A percentile compares a stretch with the other conserved stretches of the same genome.
phyloP scores from a whole-genome alignment of 257 asterid species.

The Salvia splendens region DNA sequence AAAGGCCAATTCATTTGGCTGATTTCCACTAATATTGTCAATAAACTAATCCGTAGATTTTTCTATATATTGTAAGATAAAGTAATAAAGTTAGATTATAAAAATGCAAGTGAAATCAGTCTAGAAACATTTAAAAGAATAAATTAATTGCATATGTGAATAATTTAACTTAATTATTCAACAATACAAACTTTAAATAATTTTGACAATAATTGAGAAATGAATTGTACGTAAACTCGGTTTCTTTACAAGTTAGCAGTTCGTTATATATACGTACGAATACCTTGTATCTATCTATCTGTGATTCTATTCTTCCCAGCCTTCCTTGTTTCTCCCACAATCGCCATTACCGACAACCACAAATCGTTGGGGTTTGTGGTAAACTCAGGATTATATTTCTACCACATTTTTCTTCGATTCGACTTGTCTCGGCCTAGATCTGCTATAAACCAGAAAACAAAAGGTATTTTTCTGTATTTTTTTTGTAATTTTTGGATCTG shows the following conservation, averaged over 20 bases:
- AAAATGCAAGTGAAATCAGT: too few relatives aligned
- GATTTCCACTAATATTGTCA: too few relatives aligned
- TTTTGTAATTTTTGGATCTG: constrained; percentile 8
- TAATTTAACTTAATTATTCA: neutral
- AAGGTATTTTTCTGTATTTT: constrained; percentile 21
- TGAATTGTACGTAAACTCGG: constrained; percentile 17
- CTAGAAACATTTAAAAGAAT: too few relatives aligned
- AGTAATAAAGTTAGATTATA: too few relatives aligned
- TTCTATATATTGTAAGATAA: too few relatives aligned
- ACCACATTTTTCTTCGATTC: constrained; percentile 13
- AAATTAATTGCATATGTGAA: neutral
- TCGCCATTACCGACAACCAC: constrained; percentile 31
- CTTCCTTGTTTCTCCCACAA: constrained; percentile 17
- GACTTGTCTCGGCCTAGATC: constrained; percentile 39
- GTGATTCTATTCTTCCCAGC: constrained; percentile 23
- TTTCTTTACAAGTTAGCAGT: constrained; percentile 30
- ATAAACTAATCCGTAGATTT: too few relatives aligned
- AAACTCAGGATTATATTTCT: neutral
- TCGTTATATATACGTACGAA: constrained; percentile 27
- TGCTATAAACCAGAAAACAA: constrained; percentile 10
- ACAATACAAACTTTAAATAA: neutral
- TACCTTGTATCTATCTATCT: constrained; percentile 25
- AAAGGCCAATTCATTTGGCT: too few relatives aligned
- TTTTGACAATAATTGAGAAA: constrained; percentile 13
- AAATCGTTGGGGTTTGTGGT: constrained; percentile 39